Percentiles rank a stretch among this genome's conserved stretches.
Evolutionary conservation across 2,329 filamentous ascomycete genomes (phyloP).

Genomic region (Hypoxylon sp.): DNA sequence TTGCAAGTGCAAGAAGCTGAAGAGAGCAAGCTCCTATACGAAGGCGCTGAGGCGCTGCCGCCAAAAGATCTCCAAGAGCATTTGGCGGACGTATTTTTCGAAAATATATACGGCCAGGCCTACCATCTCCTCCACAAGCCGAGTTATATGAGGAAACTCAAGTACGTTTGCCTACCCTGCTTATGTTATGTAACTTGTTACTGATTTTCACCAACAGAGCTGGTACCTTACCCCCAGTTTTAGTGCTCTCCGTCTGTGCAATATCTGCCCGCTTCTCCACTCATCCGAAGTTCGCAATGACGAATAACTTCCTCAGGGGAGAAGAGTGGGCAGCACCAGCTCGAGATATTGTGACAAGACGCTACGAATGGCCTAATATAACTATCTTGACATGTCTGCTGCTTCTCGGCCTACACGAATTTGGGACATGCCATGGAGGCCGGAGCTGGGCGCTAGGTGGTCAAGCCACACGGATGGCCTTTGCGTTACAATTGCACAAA

Average conservation of each 20-base stretch:
- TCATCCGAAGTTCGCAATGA: constrained; percentile 81
- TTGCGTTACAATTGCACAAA: constrained; percentile 91
- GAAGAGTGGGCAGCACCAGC: constrained; percentile 91
- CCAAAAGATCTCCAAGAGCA: constrained; percentile 91
- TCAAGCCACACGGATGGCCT: constrained; percentile 96
- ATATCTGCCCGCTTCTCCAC: constrained; percentile 95
- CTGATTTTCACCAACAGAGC: constrained; percentile 62
- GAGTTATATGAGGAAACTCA: constrained; percentile 91
- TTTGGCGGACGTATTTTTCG: constrained; percentile 93
- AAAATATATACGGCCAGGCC: constrained; percentile 93
- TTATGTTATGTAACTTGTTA: constrained; percentile 42
- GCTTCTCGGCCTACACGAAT: constrained; percentile 91
- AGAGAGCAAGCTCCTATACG: constrained; percentile 81
- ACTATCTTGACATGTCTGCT: constrained; percentile 93
- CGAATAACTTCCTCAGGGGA: constrained; percentile 86
- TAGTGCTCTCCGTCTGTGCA: constrained; percentile 93
- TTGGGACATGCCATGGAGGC: constrained; percentile 95
- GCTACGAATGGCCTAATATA: constrained; percentile 95
- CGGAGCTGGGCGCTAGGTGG: constrained; percentile 96
- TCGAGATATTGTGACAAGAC: constrained; percentile 85
- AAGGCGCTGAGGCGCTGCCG: constrained; percentile 86
- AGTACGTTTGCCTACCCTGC: constrained; percentile 60
- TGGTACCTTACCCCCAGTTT: constrained; percentile 85
- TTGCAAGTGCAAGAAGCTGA: constrained; percentile 74
- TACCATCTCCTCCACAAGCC: constrained; percentile 97